Evolutionary conservation across 2,329 filamentous ascomycete species (phyloP), one percentile per base, ranked within the genome.

Genomic region (Sphaerulina musiva): DNA sequence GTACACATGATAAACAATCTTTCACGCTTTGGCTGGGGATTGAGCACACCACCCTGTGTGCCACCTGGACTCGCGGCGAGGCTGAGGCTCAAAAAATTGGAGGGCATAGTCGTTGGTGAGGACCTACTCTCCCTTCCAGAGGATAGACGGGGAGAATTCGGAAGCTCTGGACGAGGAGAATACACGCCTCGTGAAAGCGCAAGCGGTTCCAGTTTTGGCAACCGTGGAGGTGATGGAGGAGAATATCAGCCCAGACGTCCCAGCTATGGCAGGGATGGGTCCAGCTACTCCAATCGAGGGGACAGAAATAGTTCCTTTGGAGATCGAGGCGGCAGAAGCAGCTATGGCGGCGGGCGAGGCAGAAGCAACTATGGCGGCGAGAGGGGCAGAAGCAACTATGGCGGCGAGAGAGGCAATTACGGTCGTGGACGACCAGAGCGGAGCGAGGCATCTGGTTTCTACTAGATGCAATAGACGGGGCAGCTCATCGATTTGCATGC

Each of bases 1-100:
- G 71, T 82, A 14, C 62, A 74, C 3, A 72, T 76, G 17, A 68
- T 85, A 58, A 84, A 84, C 66, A 66, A 73, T n/a, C 79, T 81
- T 73, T 70, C 73, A 45, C 63, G 66, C 17, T 64, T 72, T 12
- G 79, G 75, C 17, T 80, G 80, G 74, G 80, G 80, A 40, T 75
- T 78, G 74, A 49, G 67, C 0, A 56, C 76, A 45, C 74, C 77
- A 6, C 83, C 83, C 1, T 55, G 56, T 2, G 59, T 80, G 17
- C 31, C 57, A 6, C 46, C 55, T 31, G 56, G 46, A 3, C 53
- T 70, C 9, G 69, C 64, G 10, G 40, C 54, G 45, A 67, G 60
- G 50, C 52, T 73, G 23, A 59, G 64, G 11, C 55, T 72, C 4
- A 7, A 34, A 6, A 50, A 61, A 10, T 36, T 70, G 1, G 59